A percentile compares a stretch with the other conserved stretches of the same genome.
These are phyloP conservation scores for Metschnikowia picachoensis DNA, from an alignment of 805 yeast species.

Conservation along the genomic window DNA sequence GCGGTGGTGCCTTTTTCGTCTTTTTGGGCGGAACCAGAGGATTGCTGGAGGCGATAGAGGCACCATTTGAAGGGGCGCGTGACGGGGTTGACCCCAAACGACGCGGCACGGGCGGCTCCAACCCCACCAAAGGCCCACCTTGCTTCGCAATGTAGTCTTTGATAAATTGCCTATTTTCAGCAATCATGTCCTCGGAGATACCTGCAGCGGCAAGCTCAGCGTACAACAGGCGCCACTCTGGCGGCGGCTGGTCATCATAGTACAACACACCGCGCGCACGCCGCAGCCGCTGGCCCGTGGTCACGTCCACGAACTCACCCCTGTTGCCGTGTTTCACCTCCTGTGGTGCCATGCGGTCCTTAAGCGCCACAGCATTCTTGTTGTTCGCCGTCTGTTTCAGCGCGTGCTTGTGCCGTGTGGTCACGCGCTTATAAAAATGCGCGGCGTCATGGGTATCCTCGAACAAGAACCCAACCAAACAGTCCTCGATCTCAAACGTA, in stretches of 20 bases:
- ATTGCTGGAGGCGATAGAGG: neutral
- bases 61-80: neutral
- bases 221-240: conserved; percentile 78
- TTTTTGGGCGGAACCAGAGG: conserved; percentile 8
- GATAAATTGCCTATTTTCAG: conserved; percentile 77
- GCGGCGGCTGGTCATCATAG: conserved; percentile 77
- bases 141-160: conserved; percentile 70
- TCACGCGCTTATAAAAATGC: conserved; percentile 76
- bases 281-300: conserved; percentile 53
- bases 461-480: conserved; percentile 80
- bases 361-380: conserved; percentile 81
- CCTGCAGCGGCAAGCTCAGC: conserved; percentile 73
- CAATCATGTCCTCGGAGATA: conserved; percentile 83
- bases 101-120: conserved; percentile 82
- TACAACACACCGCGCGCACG: conserved; percentile 57
- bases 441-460: conserved; percentile 87
- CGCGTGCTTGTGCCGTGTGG: conserved; percentile 73
- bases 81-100: conserved; percentile 6
- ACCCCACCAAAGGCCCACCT: conserved; percentile 77
- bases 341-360: conserved; percentile 37
- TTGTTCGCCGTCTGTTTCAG: conserved; percentile 82
- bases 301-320: conserved; percentile 51
- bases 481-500: conserved; percentile 88
- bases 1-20: conserved; percentile 18
- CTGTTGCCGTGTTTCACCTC: conserved; percentile 51